Evolutionary conservation across 768 basidiomycete species (phyloP).

Genomic region (Cytidiella melzeri): DNA sequence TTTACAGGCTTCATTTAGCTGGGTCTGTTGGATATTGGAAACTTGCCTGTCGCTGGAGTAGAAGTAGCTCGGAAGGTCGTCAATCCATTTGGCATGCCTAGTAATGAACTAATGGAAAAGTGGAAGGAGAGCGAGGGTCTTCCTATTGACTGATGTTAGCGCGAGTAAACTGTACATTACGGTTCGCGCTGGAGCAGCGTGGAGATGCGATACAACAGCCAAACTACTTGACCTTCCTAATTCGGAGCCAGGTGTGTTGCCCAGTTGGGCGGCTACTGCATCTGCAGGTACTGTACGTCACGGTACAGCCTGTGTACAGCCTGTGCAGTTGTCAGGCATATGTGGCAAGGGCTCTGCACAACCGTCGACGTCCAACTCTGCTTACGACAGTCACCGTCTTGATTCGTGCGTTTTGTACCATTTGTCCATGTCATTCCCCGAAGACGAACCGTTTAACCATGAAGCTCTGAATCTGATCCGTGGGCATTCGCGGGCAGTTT

Average conservation of each 20-base stretch:
- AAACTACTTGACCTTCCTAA: too few relatives aligned
- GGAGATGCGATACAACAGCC: too few relatives aligned
- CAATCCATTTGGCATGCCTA: slow-evolving; percentile 36
- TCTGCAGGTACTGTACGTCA: too few relatives aligned
- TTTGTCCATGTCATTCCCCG: slow-evolving; percentile 6
- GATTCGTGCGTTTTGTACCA: neutral
- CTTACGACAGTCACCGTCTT: too few relatives aligned
- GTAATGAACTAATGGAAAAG: slow-evolving; percentile 30
- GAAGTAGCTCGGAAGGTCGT: slow-evolving; percentile 35
- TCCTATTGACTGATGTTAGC: slow-evolving; percentile 16
- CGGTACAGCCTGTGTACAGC: too few relatives aligned
- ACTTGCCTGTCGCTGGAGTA: slow-evolving; percentile 34
- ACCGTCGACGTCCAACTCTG: too few relatives aligned
- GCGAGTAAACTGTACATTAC: too few relatives aligned
- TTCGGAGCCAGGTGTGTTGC: too few relatives aligned
- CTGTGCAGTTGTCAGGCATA: too few relatives aligned
- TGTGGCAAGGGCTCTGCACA: too few relatives aligned
- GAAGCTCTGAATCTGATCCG: slow-evolving; percentile 5
- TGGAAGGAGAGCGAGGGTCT: slow-evolving; percentile 34
- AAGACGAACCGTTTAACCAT: slow-evolving; percentile 14
- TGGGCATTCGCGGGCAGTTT: slow-evolving; percentile 8
- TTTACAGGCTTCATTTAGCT: slow-evolving; percentile 20
- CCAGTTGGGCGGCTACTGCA: too few relatives aligned
- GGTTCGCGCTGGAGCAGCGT: too few relatives aligned
- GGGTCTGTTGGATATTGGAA: slow-evolving; percentile 27